phyloP scores from a whole-genome alignment of 371 early-diverging fungal species.

The Umbelopsis sp. region DNA sequence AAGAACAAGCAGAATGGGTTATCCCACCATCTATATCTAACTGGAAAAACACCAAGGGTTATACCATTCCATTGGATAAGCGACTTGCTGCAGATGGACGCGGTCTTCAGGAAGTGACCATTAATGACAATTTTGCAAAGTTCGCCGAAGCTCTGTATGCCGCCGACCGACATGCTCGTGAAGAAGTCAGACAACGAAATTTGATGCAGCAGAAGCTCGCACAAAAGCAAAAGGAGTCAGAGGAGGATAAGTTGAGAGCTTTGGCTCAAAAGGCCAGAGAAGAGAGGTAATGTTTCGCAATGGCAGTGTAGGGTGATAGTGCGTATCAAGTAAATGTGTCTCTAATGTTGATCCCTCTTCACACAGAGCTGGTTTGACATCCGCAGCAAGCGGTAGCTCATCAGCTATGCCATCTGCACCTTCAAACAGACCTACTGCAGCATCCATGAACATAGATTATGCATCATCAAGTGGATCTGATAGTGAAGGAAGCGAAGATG shows the following conservation, averaged over 20 bases:
- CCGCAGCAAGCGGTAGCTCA: constrained; percentile 10
- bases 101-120: constrained; percentile 88
- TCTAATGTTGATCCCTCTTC: neutral
- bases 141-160: constrained; percentile 92
- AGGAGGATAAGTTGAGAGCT: constrained; percentile 87
- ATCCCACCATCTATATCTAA: constrained; percentile 98
- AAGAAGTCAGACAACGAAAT: constrained; percentile 89
- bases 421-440: constrained; percentile 46
- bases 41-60: constrained; percentile 99
- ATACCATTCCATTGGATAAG: constrained; percentile 97
- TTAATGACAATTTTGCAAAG: constrained; percentile 96
- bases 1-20: constrained; percentile 95
- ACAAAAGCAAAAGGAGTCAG: constrained; percentile 90
- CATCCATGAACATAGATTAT: constrained; percentile 49
- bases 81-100: constrained; percentile 97
- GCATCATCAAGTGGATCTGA: constrained; percentile 50
- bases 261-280: constrained; percentile 95
- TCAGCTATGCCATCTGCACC: constrained; percentile 25
- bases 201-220: constrained; percentile 92
- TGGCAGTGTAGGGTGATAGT: neutral
- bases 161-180: constrained; percentile 93
- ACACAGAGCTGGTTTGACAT: constrained; percentile 43
- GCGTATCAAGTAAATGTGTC: neutral
- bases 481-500: constrained; percentile 37
- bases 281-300: constrained; percentile 53